phyloP scores from a whole-genome alignment of 192 early-diverging fungal species.

The Chytriomyces sp. region DNA sequence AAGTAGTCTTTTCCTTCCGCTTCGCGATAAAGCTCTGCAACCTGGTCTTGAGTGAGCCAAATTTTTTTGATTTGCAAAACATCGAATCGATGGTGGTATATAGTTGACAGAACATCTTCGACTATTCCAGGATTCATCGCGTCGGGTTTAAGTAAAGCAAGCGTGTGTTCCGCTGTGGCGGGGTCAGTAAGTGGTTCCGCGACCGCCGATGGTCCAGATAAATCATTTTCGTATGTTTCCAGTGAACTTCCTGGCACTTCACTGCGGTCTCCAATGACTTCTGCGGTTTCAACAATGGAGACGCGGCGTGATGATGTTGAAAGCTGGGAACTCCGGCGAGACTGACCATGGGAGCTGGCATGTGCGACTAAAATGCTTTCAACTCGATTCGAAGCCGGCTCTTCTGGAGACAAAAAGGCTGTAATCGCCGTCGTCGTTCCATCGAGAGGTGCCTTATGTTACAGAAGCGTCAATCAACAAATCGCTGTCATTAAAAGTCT shows the following conservation, averaged over 20 bases:
- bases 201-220: background rate
- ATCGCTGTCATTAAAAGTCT: background rate
- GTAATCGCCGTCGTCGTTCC: background rate
- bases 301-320: background rate
- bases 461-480: background rate
- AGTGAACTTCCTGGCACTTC: no score
- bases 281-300: no score
- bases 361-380: no score
- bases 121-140: constrained; percentile 53
- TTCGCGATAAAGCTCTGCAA: constrained; percentile 57
- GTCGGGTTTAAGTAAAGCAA: constrained; percentile 68
- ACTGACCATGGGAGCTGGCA: no score
- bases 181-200: constrained; percentile 13
- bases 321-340: background rate
- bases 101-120: constrained; percentile 47
- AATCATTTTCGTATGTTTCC: background rate
- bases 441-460: background rate
- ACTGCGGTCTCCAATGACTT: no score
- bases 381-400: background rate
- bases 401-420: background rate
- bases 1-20: constrained; percentile 55
- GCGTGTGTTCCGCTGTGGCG: constrained; percentile 40
- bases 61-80: constrained; percentile 50
- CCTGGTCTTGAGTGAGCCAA: constrained; percentile 53
- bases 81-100: constrained; percentile 52